Evolutionary conservation across 805 yeast genomes (phyloP).

Genomic region (Yarrowia sp.): DNA sequence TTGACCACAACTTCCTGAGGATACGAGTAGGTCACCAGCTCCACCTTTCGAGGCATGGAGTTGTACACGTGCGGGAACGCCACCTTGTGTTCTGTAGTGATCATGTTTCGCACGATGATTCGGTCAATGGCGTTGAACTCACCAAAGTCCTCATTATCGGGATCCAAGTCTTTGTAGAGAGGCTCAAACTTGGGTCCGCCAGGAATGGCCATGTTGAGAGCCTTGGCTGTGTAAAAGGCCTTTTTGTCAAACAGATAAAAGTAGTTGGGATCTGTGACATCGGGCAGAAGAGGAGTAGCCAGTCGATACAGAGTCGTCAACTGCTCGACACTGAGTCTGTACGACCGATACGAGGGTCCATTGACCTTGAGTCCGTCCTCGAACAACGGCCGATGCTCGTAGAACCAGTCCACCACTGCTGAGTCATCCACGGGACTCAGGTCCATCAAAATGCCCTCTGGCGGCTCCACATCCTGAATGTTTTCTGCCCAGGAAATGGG

Average conservation of each 20-base stretch:
- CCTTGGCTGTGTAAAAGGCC: constrained; percentile 86
- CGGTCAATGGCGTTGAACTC: constrained; percentile 90
- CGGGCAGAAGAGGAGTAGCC: constrained; percentile 67
- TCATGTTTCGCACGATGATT: constrained; percentile 71
- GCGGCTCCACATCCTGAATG: constrained; percentile 65
- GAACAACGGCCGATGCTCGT: constrained; percentile 68
- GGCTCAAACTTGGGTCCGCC: constrained; percentile 98
- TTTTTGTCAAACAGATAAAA: constrained; percentile 71
- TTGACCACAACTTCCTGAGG: constrained; percentile 54
- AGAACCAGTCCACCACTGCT: constrained; percentile 69
- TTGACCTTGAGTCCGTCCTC: constrained; percentile 57
- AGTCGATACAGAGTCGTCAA: constrained; percentile 65
- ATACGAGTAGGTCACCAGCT: constrained; percentile 58
- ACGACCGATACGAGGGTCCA: constrained; percentile 72
- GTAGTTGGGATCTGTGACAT: constrained; percentile 55
- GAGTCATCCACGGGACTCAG: constrained; percentile 62
- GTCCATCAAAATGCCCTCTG: constrained; percentile 66
- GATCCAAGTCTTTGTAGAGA: constrained; percentile 59
- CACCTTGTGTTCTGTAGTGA: constrained; percentile 78
- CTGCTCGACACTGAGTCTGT: constrained; percentile 60
- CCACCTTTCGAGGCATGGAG: constrained; percentile 64
- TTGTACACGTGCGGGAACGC: constrained; percentile 86
- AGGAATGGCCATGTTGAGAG: constrained; percentile 79
- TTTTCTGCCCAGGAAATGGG: constrained; percentile 81
- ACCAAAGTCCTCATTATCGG: constrained; percentile 69